Evolutionary conservation across 148 eudicot species (phyloP), one percentile per base, ranked within the genome.

Genomic region (Fagopyrum esculentum): DNA sequence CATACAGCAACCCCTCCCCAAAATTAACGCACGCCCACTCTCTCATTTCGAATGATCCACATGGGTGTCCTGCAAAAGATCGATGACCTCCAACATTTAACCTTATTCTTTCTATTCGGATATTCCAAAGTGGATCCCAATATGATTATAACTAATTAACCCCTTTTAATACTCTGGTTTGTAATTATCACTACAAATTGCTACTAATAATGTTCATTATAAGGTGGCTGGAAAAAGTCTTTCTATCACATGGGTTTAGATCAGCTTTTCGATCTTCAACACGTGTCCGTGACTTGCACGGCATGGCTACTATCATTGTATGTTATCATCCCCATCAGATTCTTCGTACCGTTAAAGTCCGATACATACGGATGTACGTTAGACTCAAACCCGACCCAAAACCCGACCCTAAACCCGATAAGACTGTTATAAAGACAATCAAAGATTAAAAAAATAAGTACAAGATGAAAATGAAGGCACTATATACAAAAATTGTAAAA

Each of bases 281-380:
- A 81, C 80, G 84, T 81, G 82, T 81, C 82, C 84, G 82, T 86
- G 64, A 74, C 86, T 83, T 81, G 81, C 81, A 80, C 85, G 83
- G 78, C 83, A 86, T 76, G 81, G 66, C 9, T 60, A 6, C 43
- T 68, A 71, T 79, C 64, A 60, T 59, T 11, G 30, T 54, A 6
- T 12, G 4, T 12, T 17, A 35, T 35, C 40, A 0, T 35, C 40
- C 40, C 40, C 0, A 35, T 35, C 40, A 35, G 40, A 35, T 35
- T 35, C 3, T 0, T 35, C 40, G 40, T 35, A 35, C 40, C 26
- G 26, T 22, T 22, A 22, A 22, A 22, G 26, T 22, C 26, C 26
- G 26, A 22, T 22, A 22, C 26, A 22, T 22, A 22, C 26, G 26
- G 26, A 22, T 22, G 26, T 22, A 22, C 26, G 26, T 22, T 22